phyloP scores from a whole-genome alignment of 768 basidiomycete genomes.

The Goffeauzyma gilvescens region DNA sequence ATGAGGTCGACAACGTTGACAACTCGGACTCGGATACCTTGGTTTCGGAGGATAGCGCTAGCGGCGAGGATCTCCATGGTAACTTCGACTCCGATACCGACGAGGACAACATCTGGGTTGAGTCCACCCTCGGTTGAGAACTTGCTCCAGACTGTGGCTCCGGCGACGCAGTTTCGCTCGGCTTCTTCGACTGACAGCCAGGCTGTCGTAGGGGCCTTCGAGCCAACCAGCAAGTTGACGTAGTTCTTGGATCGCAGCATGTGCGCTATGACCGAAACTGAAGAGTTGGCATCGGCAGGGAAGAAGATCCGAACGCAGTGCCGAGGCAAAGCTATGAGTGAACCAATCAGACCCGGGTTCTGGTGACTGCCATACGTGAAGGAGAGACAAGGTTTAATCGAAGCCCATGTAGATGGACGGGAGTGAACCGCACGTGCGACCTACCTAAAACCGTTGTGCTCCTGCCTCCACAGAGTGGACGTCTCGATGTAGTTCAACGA shows the following conservation, averaged over 20 bases:
- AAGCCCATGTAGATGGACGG: no score
- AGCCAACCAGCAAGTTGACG: slow-evolving; percentile 50
- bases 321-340: slow-evolving; percentile 58
- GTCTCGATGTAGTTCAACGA: slow-evolving; percentile 54
- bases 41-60: slow-evolving; percentile 53
- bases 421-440: no score
- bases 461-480: slow-evolving; percentile 57
- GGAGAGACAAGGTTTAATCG: slow-evolving; percentile 18
- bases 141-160: slow-evolving; percentile 70
- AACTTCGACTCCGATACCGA: slow-evolving; percentile 67
- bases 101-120: slow-evolving; percentile 44
- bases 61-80: slow-evolving; percentile 80
- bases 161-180: slow-evolving; percentile 57
- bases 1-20: slow-evolving; percentile 81
- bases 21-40: slow-evolving; percentile 55
- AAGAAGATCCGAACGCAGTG: slow-evolving; percentile 35
- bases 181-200: slow-evolving; percentile 59
- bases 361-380: slow-evolving; percentile 5
- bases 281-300: slow-evolving; percentile 77
- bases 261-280: slow-evolving; percentile 64
- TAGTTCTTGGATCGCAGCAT: slow-evolving; percentile 64
- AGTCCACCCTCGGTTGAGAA: slow-evolving; percentile 50
- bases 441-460: slow-evolving; percentile 72
- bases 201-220: slow-evolving; percentile 46
- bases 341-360: slow-evolving; percentile 49